Evolutionary conservation across 495 filamentous ascomycete genomes (phyloP).

Genomic region (Penicillium goetzii): DNA sequence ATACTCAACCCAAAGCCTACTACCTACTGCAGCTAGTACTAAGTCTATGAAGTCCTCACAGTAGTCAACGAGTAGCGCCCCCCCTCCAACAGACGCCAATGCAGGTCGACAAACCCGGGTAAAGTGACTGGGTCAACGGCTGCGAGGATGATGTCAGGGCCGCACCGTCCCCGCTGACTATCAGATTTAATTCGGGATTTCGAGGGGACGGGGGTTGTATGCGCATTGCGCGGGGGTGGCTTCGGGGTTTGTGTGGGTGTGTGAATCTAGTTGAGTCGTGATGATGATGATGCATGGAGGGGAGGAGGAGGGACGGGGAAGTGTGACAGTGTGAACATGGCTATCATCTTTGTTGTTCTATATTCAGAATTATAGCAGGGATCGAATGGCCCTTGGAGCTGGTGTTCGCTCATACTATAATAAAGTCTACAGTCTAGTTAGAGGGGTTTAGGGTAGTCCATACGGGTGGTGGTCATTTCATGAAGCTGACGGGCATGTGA

Average conservation of each 20-base stretch:
- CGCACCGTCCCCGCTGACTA: conserved; percentile 2
- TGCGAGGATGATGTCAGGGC: conserved; percentile 4
- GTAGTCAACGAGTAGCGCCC: not conserved
- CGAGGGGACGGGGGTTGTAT: not conserved
- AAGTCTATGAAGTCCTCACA: not conserved
- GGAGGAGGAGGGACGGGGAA: not conserved
- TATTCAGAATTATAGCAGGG: too few species aligned
- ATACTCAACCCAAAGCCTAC: not conserved
- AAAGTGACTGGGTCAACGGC: conserved; percentile 5
- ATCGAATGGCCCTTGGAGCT: too few species aligned
- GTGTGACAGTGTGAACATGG: too few species aligned
- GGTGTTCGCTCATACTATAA: too few species aligned
- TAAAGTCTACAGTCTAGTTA: too few species aligned
- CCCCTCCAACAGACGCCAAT: conserved; percentile 4
- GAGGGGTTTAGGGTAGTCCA: too few species aligned
- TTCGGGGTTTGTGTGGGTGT: conserved; percentile 3
- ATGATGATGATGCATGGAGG: not conserved
- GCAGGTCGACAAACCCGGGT: conserved; percentile 26
- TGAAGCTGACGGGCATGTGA: too few species aligned
- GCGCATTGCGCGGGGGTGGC: conserved; percentile 7
- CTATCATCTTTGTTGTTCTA: not conserved
- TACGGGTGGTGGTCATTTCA: too few species aligned
- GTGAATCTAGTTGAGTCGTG: too few species aligned
- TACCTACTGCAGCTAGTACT: not conserved
- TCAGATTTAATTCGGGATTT: not conserved